These are phyloP conservation scores for Nitzschia inconspicua DNA, from an alignment of 108 stramenopile genomes.

Conservation along the genomic window DNA sequence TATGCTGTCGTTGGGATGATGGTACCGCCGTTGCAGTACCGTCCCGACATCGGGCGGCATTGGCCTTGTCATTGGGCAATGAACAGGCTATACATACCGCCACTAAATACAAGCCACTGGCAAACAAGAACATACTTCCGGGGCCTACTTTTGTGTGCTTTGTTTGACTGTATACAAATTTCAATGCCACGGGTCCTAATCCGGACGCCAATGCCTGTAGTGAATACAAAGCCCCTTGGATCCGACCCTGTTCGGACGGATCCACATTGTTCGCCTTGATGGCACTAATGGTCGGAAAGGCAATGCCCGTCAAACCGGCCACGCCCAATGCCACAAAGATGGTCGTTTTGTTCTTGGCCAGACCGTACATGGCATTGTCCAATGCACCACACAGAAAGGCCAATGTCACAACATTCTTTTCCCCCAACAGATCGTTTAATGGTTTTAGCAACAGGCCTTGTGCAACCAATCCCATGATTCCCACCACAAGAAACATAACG, in stretches of 20 bases:
- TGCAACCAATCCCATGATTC: slow-evolving; percentile 62
- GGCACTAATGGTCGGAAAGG: slow-evolving; percentile 82
- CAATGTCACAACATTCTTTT: slow-evolving; percentile 54
- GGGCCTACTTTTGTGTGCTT: slow-evolving; percentile 51
- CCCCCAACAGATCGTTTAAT: slow-evolving; percentile 66
- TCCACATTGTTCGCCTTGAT: slow-evolving; percentile 85
- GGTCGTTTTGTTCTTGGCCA: slow-evolving; percentile 56
- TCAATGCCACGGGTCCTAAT: slow-evolving; percentile 57
- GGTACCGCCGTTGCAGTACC: neutral
- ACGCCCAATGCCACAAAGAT: slow-evolving; percentile 61
- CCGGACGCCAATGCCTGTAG: slow-evolving; percentile 74
- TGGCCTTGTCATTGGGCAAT: slow-evolving; percentile 59
- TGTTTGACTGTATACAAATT: slow-evolving; percentile 55
- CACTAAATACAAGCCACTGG: slow-evolving; percentile 55
- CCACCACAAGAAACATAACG: slow-evolving; percentile 63
- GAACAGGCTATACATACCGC: slow-evolving; percentile 53
- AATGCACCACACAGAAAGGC: slow-evolving; percentile 56
- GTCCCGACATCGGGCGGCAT: slow-evolving; percentile 14
- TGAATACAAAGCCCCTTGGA: slow-evolving; percentile 83
- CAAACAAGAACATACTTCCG: slow-evolving; percentile 79
- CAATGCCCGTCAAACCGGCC: slow-evolving; percentile 51
- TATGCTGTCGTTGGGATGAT: neutral
- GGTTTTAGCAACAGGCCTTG: slow-evolving; percentile 74
- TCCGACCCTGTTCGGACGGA: slow-evolving; percentile 74
- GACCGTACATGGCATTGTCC: slow-evolving; percentile 53